phyloP scores from a whole-genome alignment of 306 rosid species.

The Biancaea sappan region DNA sequence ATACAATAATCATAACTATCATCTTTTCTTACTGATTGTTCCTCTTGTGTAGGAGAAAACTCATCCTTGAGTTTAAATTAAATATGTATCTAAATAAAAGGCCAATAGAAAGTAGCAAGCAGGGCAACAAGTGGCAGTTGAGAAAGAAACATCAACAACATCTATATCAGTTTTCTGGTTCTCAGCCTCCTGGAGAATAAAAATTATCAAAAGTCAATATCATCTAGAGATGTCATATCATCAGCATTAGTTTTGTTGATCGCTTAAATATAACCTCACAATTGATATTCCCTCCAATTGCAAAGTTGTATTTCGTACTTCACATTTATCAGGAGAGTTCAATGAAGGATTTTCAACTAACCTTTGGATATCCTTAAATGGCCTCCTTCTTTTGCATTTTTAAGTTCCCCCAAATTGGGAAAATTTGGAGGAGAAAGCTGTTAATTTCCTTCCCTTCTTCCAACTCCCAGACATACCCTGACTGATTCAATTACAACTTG shows the following conservation, averaged over 20 bases:
- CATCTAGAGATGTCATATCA: background rate
- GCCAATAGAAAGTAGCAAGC: background rate
- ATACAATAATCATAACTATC: background rate
- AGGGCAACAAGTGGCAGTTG: background rate
- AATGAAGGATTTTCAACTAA: too few species aligned
- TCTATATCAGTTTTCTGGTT: background rate
- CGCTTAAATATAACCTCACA: too few species aligned
- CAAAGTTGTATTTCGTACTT: background rate
- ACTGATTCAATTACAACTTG: background rate
- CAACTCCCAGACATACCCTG: background rate
- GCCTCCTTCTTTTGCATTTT: too few species aligned
- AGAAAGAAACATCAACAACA: background rate
- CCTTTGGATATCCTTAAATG: too few species aligned
- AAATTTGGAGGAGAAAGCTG: too few species aligned
- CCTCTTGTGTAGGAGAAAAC: constrained; percentile 12
- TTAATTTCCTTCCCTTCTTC: too few species aligned
- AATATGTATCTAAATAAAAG: too few species aligned
- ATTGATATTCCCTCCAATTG: background rate
- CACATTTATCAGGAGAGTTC: background rate
- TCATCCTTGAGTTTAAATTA: background rate
- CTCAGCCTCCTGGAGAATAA: background rate
- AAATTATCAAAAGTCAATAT: background rate
- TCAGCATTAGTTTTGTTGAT: background rate
- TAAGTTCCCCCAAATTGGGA: too few species aligned
- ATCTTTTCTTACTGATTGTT: background rate